Evolutionary conservation across 768 basidiomycete genomes (phyloP).

Genomic region (Gloeopeniophorella convolvens): DNA sequence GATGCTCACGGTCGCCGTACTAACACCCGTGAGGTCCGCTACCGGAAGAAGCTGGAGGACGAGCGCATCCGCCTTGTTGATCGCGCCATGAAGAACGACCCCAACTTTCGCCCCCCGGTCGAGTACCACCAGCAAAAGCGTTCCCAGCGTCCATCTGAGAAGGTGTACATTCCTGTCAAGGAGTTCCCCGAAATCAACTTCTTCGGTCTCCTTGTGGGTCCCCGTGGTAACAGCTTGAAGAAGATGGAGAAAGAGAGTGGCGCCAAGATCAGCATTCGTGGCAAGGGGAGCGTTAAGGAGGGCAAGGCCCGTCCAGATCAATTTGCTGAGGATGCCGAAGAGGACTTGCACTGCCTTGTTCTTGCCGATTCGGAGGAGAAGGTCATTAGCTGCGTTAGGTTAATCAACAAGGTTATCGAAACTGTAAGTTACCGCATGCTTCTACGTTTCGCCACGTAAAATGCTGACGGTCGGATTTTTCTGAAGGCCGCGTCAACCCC

Average conservation of each 20-base stretch:
- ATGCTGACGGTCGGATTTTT: conserved; percentile 1
- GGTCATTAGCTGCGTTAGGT: conserved; percentile 81
- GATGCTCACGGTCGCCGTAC: conserved; percentile 96
- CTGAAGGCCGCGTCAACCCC: conserved; percentile 93
- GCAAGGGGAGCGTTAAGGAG: conserved; percentile 98
- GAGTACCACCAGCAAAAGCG: conserved; percentile 96
- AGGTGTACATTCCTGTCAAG: conserved; percentile 99
- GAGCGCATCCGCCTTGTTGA: conserved; percentile 92
- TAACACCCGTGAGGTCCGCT: conserved; percentile 97
- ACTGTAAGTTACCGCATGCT: conserved; percentile 54
- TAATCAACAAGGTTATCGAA: conserved; percentile 98
- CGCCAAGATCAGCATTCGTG: conserved; percentile 96
- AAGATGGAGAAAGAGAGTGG: conserved; percentile 99
- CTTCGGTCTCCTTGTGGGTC: conserved; percentile 96
- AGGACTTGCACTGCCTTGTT: conserved; percentile 97
- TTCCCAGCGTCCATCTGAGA: conserved; percentile 89
- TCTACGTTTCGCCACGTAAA: not conserved
- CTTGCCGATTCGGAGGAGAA: conserved; percentile 90
- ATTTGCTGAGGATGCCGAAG: conserved; percentile 94
- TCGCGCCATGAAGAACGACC: conserved; percentile 94
- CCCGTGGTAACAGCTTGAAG: conserved; percentile 98
- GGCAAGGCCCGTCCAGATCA: conserved; percentile 95
- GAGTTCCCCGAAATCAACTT: conserved; percentile 99
- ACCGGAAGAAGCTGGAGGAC: conserved; percentile 91
- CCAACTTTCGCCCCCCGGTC: conserved; percentile 94